These are phyloP conservation scores for Amaranthus hypochondriacus DNA, from an alignment of 148 eudicot species.

Conservation along the genomic window DNA sequence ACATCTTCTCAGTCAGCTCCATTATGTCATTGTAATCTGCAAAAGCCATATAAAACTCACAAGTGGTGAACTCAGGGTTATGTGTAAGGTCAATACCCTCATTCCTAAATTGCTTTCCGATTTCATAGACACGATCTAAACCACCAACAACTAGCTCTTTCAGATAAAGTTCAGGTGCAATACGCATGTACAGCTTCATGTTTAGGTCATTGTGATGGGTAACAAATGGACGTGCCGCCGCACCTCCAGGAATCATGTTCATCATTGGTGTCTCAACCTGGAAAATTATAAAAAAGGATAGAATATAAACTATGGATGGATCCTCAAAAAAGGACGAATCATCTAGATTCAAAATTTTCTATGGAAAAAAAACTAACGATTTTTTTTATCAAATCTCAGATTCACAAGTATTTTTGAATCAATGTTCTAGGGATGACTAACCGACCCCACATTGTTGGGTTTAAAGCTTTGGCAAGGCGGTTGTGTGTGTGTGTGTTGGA, in stretches of 20 bases:
- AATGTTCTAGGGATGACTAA: too few species aligned
- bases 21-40: conserved; percentile 87
- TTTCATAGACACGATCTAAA: conserved; percentile 82
- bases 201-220: conserved; percentile 77
- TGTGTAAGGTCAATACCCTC: conserved; percentile 89
- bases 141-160: conserved; percentile 92
- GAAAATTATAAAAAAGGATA: not conserved
- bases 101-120: conserved; percentile 86
- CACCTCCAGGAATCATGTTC: conserved; percentile 92
- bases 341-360: too few species aligned
- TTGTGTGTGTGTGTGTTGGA: too few species aligned
- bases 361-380: too few species aligned
- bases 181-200: conserved; percentile 73
- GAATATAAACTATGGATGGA: not conserved
- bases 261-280: conserved; percentile 94
- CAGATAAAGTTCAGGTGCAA: conserved; percentile 81
- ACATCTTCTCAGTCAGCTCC: conserved; percentile 71
- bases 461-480: too few species aligned
- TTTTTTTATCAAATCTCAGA: too few species aligned
- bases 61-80: conserved; percentile 85
- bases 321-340: too few species aligned
- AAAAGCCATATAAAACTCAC: conserved; percentile 86
- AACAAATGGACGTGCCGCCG: conserved; percentile 81
- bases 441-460: too few species aligned
- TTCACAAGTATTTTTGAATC: too few species aligned